Evolutionary conservation across 2,329 filamentous ascomycete genomes (phyloP).

Genomic region (Penicillium decumbens): DNA sequence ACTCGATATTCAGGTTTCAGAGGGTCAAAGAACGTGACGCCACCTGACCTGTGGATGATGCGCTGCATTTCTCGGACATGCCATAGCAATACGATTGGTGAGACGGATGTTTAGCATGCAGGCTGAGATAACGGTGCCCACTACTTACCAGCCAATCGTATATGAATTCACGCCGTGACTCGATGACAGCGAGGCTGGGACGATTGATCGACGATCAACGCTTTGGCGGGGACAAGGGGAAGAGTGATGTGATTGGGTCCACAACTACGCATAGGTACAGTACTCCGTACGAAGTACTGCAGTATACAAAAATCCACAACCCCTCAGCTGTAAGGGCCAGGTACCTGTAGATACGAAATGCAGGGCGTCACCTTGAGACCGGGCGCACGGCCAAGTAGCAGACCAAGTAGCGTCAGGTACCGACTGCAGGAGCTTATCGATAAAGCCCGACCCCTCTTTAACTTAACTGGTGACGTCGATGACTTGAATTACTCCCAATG

Average conservation of each 20-base stretch:
- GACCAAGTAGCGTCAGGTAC: slow-evolving; percentile 24
- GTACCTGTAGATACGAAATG: slow-evolving; percentile 25
- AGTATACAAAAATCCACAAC: neutral
- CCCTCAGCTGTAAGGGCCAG: slow-evolving; percentile 5
- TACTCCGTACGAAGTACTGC: too few relatives aligned
- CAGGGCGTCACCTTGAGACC: slow-evolving; percentile 16
- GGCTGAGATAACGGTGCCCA: slow-evolving; percentile 3
- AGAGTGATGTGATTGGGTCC: slow-evolving; percentile 1
- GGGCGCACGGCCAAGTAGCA: slow-evolving; percentile 14
- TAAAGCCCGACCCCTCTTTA: neutral
- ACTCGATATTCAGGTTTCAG: neutral
- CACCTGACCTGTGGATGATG: slow-evolving; percentile 18
- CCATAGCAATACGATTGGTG: neutral
- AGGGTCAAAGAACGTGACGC: slow-evolving; percentile 10
- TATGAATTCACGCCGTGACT: neutral
- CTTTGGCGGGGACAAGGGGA: neutral
- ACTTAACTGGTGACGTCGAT: neutral
- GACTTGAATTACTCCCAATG: neutral
- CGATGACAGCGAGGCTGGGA: slow-evolving; percentile 2
- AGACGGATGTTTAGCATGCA: neutral
- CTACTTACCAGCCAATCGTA: neutral
- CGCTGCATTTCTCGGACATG: slow-evolving; percentile 8
- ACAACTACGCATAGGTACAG: neutral
- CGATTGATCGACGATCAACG: slow-evolving; percentile 2
- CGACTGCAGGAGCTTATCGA: slow-evolving; percentile 24